phyloP scores from a whole-genome alignment of 1,284 basidiomycete genomes.

The Singerocomus inundabilis region DNA sequence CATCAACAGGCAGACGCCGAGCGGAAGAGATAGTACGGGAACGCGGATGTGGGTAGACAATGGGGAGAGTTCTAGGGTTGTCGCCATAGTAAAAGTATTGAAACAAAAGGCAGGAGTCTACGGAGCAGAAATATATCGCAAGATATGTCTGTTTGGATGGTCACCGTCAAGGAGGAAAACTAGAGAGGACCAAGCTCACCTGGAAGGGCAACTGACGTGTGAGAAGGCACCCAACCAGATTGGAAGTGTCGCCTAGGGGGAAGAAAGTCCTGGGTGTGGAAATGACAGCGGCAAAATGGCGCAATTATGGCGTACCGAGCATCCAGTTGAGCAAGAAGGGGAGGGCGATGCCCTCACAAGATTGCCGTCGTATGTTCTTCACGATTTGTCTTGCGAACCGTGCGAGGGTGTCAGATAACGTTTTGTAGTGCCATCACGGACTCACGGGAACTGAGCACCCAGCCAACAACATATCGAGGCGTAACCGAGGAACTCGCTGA shows the following conservation, averaged over 20 bases:
- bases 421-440: slow-evolving; percentile 22
- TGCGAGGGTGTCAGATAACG: slow-evolving; percentile 12
- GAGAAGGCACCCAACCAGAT: slow-evolving; percentile 85
- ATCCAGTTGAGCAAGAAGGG: slow-evolving; percentile 92
- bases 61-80: slow-evolving; percentile 33
- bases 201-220: slow-evolving; percentile 95
- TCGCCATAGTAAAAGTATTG: slow-evolving; percentile 79
- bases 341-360: slow-evolving; percentile 83
- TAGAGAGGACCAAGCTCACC: slow-evolving; percentile 43
- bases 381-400: slow-evolving; percentile 62
- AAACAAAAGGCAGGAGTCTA: slow-evolving; percentile 70
- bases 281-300: background rate
- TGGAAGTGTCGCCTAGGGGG: slow-evolving; percentile 78
- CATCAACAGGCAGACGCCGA: slow-evolving; percentile 48
- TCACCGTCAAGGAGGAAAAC: background rate
- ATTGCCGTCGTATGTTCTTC: slow-evolving; percentile 73
- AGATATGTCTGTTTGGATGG: slow-evolving; percentile 69
- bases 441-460: slow-evolving; percentile 89
- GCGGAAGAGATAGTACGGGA: slow-evolving; percentile 44
- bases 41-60: slow-evolving; percentile 40
- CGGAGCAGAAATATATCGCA: slow-evolving; percentile 81
- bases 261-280: slow-evolving; percentile 7
- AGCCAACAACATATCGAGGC: slow-evolving; percentile 85
- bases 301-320: slow-evolving; percentile 54
- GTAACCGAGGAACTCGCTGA: slow-evolving; percentile 67